Evolutionary conservation across 768 basidiomycete genomes (phyloP).

Genomic region (Podaxis sp.): DNA sequence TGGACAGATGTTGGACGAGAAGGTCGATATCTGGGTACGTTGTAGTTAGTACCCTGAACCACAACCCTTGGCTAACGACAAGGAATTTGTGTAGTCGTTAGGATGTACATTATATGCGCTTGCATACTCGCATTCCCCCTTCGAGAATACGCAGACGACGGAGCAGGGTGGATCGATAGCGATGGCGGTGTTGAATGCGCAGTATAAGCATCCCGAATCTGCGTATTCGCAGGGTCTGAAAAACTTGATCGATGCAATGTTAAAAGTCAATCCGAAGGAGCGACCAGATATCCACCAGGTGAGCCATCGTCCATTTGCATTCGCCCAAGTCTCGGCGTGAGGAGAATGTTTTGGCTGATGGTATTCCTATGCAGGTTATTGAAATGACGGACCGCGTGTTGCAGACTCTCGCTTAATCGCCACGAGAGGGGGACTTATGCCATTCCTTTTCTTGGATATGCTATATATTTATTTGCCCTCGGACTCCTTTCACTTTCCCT

Average conservation of each 20-base stretch:
- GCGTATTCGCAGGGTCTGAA: slow-evolving; percentile 85
- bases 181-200: slow-evolving; percentile 94
- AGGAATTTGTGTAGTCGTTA: slow-evolving; percentile 62
- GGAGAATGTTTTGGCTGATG: neutral
- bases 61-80: slow-evolving; percentile 6
- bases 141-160: slow-evolving; percentile 88
- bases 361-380: slow-evolving; percentile 50
- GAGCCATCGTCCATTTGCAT: slow-evolving; percentile 17
- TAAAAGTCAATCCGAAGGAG: slow-evolving; percentile 79
- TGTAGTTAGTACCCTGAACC: neutral
- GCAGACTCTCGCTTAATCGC: slow-evolving; percentile 50
- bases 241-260: slow-evolving; percentile 80
- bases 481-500: neutral
- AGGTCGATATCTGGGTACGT: slow-evolving; percentile 94
- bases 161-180: slow-evolving; percentile 97
- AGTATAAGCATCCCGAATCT: slow-evolving; percentile 86
- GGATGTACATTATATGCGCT: slow-evolving; percentile 95
- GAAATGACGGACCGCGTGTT: slow-evolving; percentile 62
- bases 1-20: slow-evolving; percentile 82
- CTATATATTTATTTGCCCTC: slow-evolving; percentile 16
- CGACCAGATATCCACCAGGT: slow-evolving; percentile 88
- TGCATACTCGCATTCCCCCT: slow-evolving; percentile 94
- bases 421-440: slow-evolving; percentile 5
- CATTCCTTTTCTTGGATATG: neutral
- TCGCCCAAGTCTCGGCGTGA: neutral